Evolutionary conservation across 1,139 yeast species (phyloP).

Genomic region (Magnusiomyces ingens): DNA sequence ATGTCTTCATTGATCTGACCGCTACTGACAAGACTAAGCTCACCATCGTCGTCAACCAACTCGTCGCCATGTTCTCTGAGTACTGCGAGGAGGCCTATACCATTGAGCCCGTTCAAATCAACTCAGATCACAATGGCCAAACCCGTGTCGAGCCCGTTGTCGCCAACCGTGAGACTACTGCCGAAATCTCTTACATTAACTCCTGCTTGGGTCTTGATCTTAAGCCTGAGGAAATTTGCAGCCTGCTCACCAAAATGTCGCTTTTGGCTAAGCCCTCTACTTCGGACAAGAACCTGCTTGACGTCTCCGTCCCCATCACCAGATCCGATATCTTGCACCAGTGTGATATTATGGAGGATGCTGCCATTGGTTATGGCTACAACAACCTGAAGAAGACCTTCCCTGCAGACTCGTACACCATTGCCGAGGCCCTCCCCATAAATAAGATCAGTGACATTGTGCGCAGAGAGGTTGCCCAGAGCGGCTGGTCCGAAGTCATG

Average conservation of each 20-base stretch:
- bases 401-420: conserved; percentile 71
- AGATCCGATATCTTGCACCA: conserved; percentile 95
- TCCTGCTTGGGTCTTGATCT: conserved; percentile 81
- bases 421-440: conserved; percentile 83
- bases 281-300: conserved; percentile 46
- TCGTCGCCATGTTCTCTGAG: conserved; percentile 93
- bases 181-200: conserved; percentile 82
- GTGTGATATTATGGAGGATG: conserved; percentile 99
- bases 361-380: conserved; percentile 94
- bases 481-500: conserved; percentile 94
- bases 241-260: conserved; percentile 74
- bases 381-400: conserved; percentile 78
- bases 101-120: conserved; percentile 81
- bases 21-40: conserved; percentile 94
- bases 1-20: conserved; percentile 88
- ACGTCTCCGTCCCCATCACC: conserved; percentile 81
- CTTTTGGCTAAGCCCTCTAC: conserved; percentile 54
- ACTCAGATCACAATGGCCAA: conserved; percentile 76
- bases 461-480: conserved; percentile 85
- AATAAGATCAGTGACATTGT: conserved; percentile 88
- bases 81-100: conserved; percentile 58
- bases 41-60: conserved; percentile 81
- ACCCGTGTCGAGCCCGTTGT: conserved; percentile 73
- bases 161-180: conserved; percentile 58
- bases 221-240: conserved; percentile 58